Base-by-base conservation (phyloP, 208 protist species). In the Trypanosoma cruzi region DNA sequence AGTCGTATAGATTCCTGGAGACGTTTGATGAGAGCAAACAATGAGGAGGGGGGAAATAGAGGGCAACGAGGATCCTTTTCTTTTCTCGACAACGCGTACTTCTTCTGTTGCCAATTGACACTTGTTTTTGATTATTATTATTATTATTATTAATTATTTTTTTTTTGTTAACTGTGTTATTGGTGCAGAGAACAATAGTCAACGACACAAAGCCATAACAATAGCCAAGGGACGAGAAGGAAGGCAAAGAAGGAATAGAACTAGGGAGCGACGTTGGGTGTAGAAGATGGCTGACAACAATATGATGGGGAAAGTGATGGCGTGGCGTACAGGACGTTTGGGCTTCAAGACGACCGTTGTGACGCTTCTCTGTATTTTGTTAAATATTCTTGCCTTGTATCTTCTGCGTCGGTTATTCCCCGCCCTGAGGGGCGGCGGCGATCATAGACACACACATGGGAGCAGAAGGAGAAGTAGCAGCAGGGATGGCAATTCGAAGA, bases 301-400 rank as follows among this genome's bases (percentile, higher is more conserved):
- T 7, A 10, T 64, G 34, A 26, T 55, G 34, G 7, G 44, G 22
- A 56, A 13, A 55, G 18, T 44, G 8, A 8, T 48, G 46, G 32
- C 26, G 34, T 52, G n/a, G 42, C 24, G 56, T 16, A 13, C 32
- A 32, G 28, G 42, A 2, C 29, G 20, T 16, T 7, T 32, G 16
- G 26, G 36, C 22, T 22, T 14, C 18, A 48, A 4, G 42, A 31
- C 42, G 8, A 5, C 55, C 24, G 44, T 71, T n/a, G 7, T 71
- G 13, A 31, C 42, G 28, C 42, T 71, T 56, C 18, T 71, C 29
- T 28, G 36, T 26, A 31, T 71, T 29, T 11, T 64, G 32, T 18
- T 71, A 24, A 71, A 71, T 56, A 18, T 64, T 24, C 6, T 71
- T 14, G 22, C 40, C n/a, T 7, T 64, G 16, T 71, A 64, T 34